Evolutionary conservation across 495 filamentous ascomycete species (phyloP).

Genomic region (Apiosordaria backusii): DNA sequence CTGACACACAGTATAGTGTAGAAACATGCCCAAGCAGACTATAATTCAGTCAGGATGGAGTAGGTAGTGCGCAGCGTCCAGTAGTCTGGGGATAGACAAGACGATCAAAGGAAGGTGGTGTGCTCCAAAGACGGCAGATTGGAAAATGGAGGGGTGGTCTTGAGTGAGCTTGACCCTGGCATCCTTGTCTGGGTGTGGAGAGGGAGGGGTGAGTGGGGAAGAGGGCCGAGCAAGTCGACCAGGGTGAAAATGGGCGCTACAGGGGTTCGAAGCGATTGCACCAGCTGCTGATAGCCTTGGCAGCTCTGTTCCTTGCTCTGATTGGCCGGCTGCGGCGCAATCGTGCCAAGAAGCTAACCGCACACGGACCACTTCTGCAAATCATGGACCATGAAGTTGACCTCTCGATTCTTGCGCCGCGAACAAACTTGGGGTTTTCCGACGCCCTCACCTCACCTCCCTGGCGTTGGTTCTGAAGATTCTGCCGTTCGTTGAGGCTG

Average conservation of each 20-base stretch:
- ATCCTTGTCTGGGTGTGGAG: constrained; percentile 12
- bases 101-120: constrained; percentile 27
- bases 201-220: constrained; percentile 14
- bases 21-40: too few relatives aligned
- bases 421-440: constrained; percentile 1
- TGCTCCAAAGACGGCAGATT: constrained; percentile 17
- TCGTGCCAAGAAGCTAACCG: constrained; percentile 27
- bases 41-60: not conserved
- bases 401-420: constrained; percentile 1
- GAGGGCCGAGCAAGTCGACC: constrained; percentile 19
- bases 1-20: constrained; percentile 7
- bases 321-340: constrained; percentile 25
- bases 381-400: constrained; percentile 19
- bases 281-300: constrained; percentile 28
- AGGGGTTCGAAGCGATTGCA: constrained; percentile 23
- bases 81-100: constrained; percentile 25
- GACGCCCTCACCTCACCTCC: not conserved
- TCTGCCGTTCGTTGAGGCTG: not conserved
- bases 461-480: not conserved
- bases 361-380: constrained; percentile 29
- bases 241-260: constrained; percentile 17
- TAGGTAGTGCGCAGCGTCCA: constrained; percentile 17
- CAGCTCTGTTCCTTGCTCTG: constrained; percentile 8
- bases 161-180: constrained; percentile 13
- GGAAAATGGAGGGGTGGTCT: constrained; percentile 14